phyloP scores from a whole-genome alignment of 2,329 filamentous ascomycete species.

The Hypocreales sp. region DNA sequence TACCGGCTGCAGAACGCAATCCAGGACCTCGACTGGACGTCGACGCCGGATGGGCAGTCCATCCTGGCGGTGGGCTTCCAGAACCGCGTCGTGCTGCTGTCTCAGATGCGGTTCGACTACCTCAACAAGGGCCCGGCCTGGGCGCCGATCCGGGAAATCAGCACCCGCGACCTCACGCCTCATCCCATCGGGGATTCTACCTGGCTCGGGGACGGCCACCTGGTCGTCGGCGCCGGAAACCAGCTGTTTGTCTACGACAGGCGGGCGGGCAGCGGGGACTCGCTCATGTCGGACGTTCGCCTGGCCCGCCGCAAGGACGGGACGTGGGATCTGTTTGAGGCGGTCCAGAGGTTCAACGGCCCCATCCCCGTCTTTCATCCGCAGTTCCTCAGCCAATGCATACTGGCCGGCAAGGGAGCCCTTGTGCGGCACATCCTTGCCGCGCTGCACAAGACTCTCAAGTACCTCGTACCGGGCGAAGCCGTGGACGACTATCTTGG shows the following conservation, averaged over 20 bases:
- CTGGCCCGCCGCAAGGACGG: slow-evolving; percentile 31
- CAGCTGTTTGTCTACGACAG: slow-evolving; percentile 78
- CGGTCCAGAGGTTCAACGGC: slow-evolving; percentile 72
- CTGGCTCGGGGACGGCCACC: slow-evolving; percentile 73
- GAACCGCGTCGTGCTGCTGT: slow-evolving; percentile 67
- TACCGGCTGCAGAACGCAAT: slow-evolving; percentile 62
- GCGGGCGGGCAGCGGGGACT: slow-evolving; percentile 48
- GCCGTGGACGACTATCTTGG: slow-evolving; percentile 64
- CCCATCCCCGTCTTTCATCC: slow-evolving; percentile 85
- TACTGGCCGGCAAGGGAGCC: slow-evolving; percentile 59
- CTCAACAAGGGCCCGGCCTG: slow-evolving; percentile 79
- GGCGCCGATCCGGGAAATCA: slow-evolving; percentile 72
- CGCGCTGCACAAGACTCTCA: slow-evolving; percentile 58
- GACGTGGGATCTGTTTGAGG: slow-evolving; percentile 59
- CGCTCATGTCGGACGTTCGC: slow-evolving; percentile 36
- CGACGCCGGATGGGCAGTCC: slow-evolving; percentile 75
- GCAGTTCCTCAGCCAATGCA: slow-evolving; percentile 75
- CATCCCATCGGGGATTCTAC: slow-evolving; percentile 87
- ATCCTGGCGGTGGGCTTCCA: slow-evolving; percentile 86
- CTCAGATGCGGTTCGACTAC: slow-evolving; percentile 85
- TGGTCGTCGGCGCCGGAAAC: slow-evolving; percentile 81
- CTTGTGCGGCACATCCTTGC: slow-evolving; percentile 61
- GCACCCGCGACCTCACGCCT: slow-evolving; percentile 65
- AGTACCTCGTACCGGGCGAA: slow-evolving; percentile 73
- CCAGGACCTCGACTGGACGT: slow-evolving; percentile 85